Conservation (phyloP, 1,284 basidiomycete genomes). For the Moesziomyces sp. region DNA sequence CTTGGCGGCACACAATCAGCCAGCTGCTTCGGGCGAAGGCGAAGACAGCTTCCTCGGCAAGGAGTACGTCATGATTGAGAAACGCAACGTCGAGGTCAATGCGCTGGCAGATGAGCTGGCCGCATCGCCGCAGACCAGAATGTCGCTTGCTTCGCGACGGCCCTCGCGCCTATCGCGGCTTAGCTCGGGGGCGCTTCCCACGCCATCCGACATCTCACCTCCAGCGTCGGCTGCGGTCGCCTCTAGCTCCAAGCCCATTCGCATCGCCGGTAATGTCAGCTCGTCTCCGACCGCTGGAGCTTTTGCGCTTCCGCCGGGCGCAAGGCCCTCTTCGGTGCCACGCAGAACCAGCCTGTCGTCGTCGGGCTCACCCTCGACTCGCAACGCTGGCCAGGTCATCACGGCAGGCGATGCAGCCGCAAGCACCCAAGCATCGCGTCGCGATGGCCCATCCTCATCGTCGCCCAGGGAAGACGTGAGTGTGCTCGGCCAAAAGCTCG, state of each 20-base stretch:
- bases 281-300: constrained; percentile 31
- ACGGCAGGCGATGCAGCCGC: constrained; percentile 32
- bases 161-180: constrained; percentile 51
- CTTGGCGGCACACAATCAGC: not conserved
- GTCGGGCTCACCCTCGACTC: constrained; percentile 43
- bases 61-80: constrained; percentile 74
- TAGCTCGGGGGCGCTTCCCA: constrained; percentile 22
- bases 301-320: constrained; percentile 54
- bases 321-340: constrained; percentile 42
- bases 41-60: constrained; percentile 65
- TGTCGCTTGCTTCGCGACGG: constrained; percentile 30
- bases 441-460: constrained; percentile 15
- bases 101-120: constrained; percentile 71
- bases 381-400: constrained; percentile 35
- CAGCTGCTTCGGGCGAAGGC: constrained; percentile 13
- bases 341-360: constrained; percentile 49
- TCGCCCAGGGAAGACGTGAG: constrained; percentile 37
- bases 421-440: constrained; percentile 23
- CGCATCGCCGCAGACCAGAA: constrained; percentile 38
- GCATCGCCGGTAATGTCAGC: constrained; percentile 18
- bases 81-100: constrained; percentile 73
- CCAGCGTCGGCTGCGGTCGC: constrained; percentile 12
- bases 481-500: constrained; percentile 38
- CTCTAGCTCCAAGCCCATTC: constrained; percentile 21
- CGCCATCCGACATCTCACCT: constrained; percentile 19